Base-by-base conservation (phyloP, 2,329 filamentous ascomycete species). In the Colletotrichum costaricense region DNA sequence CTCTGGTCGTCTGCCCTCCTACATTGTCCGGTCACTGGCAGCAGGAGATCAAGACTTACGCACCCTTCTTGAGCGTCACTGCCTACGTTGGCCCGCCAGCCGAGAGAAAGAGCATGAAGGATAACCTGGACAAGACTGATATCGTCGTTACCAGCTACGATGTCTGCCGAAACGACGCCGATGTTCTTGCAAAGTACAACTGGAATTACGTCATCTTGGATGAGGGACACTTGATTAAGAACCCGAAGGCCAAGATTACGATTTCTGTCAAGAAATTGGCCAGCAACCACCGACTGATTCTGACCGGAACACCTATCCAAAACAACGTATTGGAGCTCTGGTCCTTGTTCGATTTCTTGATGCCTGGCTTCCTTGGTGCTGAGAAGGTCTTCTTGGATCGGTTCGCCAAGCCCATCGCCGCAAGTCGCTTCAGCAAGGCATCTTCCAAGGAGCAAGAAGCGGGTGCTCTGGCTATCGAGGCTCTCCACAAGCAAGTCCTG, bases 151-250 rank as follows among this genome's bases (percentile, higher is more conserved):
- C 97, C 1, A 98, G 96, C 0, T 99, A 99, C 79, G 97, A 99
- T 81, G 97, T 99, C 63, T 98, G 96, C 81, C 92, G 97, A 65
- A 99, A 99, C 76, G 97, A 99, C 79, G 91, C 93, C n/a, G 95
- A 98, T 9, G 82, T 96, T 5, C 89, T 99, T 42, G 90, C 91
- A 58, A 91, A 94, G 67, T 91, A 97, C 79, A 97, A 90, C 77
- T 99, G 96, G 95, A 99, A 99, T 81, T 99, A 99, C 80, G 94
- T 97, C 69, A 95, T 99, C 4, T 90, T 99, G 8, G 97, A 99
- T 79, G 97, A 99, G 85, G 97, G 97, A 2, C 97, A 99, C 85
- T 85, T 99, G 75, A 99, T 99, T 88, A 99, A 99, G 87, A 99
- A 99, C 81, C 95, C 97, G 4, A 97, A 97, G 81, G 95, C 97